Evolutionary conservation across 1,284 basidiomycete genomes (phyloP), one percentile per base, ranked within the genome.

Genomic region (Ceratobasidium sp.): DNA sequence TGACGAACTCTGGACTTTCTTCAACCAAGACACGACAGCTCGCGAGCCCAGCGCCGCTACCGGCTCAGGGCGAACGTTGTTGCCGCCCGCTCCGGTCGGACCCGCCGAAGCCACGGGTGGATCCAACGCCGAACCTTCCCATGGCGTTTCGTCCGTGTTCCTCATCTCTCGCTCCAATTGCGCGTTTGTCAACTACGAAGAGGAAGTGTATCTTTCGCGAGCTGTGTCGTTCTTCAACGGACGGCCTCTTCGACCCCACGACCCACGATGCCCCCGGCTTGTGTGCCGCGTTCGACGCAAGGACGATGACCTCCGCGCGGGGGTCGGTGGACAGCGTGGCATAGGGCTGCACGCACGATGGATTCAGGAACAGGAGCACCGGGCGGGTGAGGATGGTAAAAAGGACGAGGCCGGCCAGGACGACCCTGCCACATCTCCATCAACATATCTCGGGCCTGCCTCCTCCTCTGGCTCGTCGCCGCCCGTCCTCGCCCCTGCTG

Each of bases 101-200:
- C 49, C 61, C 2, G 29, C 62, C 43, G 37, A 51, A 22, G 11
- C 29, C n/a, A 46, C 15, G 29, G 73, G 77, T 22, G 69, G 66
- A 22, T 32, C 54, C 8, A 29, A 29, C 29, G n/a, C 56, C 9
- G 46, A 62, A 29, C 34, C 59, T 17, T 62, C 71, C 32, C 71
- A 86, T 37, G 95, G 95, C 6, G 91, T 98, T 1, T 84, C 93
- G 1, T 96, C 94, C 29, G 92, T 99, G 79, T 98, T 97, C 85
- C 89, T 97, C 76, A 99, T 99, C 80, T 90, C 92, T 22, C 90
- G 96, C 29, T 97, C 95, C 2, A 96, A 92, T 80, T 98, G 97
- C 83, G 95, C 95, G 2, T 98, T 99, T 82, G 89, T 98, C 83
- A 98, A 98, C 82, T 96, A 93, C 81, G 88, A 89, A 65, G 89